phyloP scores from a whole-genome alignment of 1,284 basidiomycete genomes.

The Papiliotrema laurentii region DNA sequence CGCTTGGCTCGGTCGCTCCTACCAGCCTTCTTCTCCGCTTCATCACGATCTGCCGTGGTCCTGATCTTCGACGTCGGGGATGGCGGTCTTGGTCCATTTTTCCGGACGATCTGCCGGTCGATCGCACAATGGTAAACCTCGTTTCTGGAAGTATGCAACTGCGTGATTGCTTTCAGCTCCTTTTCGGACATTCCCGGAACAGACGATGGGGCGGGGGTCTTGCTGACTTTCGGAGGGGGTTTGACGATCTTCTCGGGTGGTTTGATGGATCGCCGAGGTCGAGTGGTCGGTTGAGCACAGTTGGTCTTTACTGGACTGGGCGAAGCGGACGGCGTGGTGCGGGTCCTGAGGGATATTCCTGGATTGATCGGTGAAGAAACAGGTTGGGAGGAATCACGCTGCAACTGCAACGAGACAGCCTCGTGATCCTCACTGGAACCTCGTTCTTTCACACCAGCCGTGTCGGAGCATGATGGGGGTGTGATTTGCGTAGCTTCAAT shows the following conservation, averaged over 20 bases:
- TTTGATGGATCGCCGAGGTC: slow-evolving; percentile 18
- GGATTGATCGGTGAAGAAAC: background rate
- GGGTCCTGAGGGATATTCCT: background rate
- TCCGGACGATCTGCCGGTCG: slow-evolving; percentile 57
- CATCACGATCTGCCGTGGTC: slow-evolving; percentile 64
- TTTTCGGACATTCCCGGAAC: slow-evolving; percentile 37
- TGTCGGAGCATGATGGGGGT: background rate
- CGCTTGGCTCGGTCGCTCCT: slow-evolving; percentile 63
- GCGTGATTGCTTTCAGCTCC: slow-evolving; percentile 38
- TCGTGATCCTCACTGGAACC: slow-evolving; percentile 29
- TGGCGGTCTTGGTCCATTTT: slow-evolving; percentile 66
- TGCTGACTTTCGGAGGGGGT: background rate
- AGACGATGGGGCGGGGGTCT: slow-evolving; percentile 8
- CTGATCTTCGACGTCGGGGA: slow-evolving; percentile 70
- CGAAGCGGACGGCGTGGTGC: background rate
- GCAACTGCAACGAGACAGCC: slow-evolving; percentile 21
- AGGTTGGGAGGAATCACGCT: slow-evolving; percentile 10
- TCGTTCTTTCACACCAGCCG: background rate
- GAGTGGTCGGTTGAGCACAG: background rate
- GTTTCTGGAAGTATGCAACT: slow-evolving; percentile 40
- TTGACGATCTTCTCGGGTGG: slow-evolving; percentile 6
- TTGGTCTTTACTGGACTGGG: background rate
- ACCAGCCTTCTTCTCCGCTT: slow-evolving; percentile 61
- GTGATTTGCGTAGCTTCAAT: background rate
- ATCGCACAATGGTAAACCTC: slow-evolving; percentile 46